These are phyloP conservation scores for Pyrenochaeta sp. DNA, from an alignment of 2,329 filamentous ascomycete species.

Conservation along the genomic window DNA sequence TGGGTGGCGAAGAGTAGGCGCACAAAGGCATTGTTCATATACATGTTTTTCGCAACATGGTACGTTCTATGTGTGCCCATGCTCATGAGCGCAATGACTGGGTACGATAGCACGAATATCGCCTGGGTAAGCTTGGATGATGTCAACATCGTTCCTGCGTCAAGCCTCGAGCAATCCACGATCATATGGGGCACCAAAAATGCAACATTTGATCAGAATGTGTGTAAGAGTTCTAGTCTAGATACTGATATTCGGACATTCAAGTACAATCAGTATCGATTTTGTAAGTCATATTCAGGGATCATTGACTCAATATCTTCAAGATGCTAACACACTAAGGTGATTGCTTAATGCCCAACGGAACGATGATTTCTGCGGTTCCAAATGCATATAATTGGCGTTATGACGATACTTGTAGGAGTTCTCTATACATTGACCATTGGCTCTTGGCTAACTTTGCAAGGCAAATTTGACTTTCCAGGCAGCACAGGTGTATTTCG, in stretches of 20 bases:
- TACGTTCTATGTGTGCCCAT: conserved; percentile 45
- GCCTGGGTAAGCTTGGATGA: conserved; percentile 38
- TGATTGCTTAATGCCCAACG: conserved; percentile 30
- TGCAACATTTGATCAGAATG: conserved; percentile 15
- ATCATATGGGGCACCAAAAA: conserved; percentile 18
- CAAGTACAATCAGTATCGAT: rapidly evolving
- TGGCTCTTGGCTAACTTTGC: neutral
- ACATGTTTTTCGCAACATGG: conserved; percentile 38
- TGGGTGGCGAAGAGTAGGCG: conserved; percentile 28
- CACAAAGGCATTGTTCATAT: conserved; percentile 36
- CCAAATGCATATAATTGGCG: neutral
- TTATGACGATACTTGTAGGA: neutral
- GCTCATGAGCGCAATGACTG: conserved; percentile 47
- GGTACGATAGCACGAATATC: conserved; percentile 42
- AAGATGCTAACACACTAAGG: conserved; percentile 8
- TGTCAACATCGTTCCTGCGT: conserved; percentile 36
- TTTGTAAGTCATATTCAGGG: neutral
- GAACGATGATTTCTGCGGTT: conserved; percentile 16
- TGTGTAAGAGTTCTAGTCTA: conserved; percentile 7
- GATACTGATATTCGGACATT: neutral
- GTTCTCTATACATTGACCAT: neutral
- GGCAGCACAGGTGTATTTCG: conserved; percentile 16
- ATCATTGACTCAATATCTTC: neutral
- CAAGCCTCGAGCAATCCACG: conserved; percentile 11
- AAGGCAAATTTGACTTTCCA: conserved; percentile 14